Conservation (phyloP, 31 red algal genomes). For the Porphyra umbilicalis region DNA sequence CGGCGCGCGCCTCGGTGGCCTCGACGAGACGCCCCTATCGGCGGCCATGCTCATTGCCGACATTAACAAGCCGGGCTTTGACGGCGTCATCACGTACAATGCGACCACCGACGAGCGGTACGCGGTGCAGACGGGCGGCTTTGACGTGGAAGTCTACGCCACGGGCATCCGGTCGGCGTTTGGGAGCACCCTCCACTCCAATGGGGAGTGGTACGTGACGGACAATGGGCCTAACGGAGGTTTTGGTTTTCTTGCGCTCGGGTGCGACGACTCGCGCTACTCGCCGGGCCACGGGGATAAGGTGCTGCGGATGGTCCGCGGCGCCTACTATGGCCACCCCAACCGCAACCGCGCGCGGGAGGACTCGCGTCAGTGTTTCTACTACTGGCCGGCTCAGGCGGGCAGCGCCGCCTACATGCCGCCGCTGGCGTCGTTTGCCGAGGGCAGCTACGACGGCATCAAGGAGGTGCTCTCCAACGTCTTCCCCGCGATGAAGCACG, state of each 20-base stretch:
- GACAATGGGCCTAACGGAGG: constrained; percentile 67
- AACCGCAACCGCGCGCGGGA: constrained; percentile 54
- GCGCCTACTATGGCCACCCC: constrained; percentile 42
- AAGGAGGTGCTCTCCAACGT: neutral
- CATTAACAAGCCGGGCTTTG: constrained; percentile 23
- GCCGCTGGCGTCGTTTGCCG: neutral
- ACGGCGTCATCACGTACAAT: constrained; percentile 45
- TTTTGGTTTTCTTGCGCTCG: constrained; percentile 33
- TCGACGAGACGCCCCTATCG: constrained; percentile 35
- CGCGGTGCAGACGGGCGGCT: constrained; percentile 21
- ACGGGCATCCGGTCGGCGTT: constrained; percentile 45
- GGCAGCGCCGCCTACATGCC: neutral
- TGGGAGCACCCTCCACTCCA: constrained; percentile 21
- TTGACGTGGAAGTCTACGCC: constrained; percentile 44
- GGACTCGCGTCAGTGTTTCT: constrained; percentile 41
- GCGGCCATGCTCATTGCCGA: constrained; percentile 44
- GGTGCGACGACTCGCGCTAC: constrained; percentile 25
- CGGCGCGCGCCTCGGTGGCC: constrained; percentile 21
- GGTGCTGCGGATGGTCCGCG: constrained; percentile 14
- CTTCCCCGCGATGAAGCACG: neutral
- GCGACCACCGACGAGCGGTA: constrained; percentile 7
- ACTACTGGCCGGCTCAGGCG: neutral
- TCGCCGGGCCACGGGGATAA: constrained; percentile 17
- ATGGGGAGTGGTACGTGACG: constrained; percentile 34
- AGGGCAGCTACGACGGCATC: neutral